Evolutionary conservation across 768 basidiomycete genomes (phyloP).

Genomic region (Sporobolomyces roseus): DNA sequence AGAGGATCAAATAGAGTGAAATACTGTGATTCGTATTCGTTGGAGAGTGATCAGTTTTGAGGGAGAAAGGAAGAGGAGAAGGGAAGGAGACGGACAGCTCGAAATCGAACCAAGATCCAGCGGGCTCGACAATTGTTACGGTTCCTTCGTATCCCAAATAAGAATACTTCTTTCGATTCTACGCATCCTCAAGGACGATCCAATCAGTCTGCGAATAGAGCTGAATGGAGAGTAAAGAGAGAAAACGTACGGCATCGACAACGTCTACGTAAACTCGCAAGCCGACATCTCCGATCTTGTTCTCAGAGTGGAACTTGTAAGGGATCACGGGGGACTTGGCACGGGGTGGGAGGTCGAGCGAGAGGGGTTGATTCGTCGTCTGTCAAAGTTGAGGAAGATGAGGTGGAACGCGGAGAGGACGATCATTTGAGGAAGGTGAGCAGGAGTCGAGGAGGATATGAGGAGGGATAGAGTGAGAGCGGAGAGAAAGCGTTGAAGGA

Average conservation of each 20-base stretch:
- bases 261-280: slow-evolving; percentile 31
- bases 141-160: slow-evolving; percentile 49
- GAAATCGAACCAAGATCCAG: slow-evolving; percentile 49
- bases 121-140: slow-evolving; percentile 50
- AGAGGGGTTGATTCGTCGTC: background rate
- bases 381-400: too few relatives aligned
- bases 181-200: background rate
- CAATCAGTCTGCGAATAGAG: background rate
- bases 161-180: slow-evolving; percentile 13
- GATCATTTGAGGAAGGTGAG: too few relatives aligned
- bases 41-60: background rate
- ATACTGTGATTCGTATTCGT: slow-evolving; percentile 43
- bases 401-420: too few relatives aligned
- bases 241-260: slow-evolving; percentile 14
- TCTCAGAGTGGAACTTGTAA: slow-evolving; percentile 25
- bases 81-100: slow-evolving; percentile 40
- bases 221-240: background rate
- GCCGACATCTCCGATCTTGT: slow-evolving; percentile 33
- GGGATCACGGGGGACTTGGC: slow-evolving; percentile 16
- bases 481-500: too few relatives aligned
- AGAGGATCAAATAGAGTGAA: slow-evolving; percentile 49
- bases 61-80: background rate
- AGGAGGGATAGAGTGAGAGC: too few relatives aligned
- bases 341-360: background rate
- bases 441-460: too few relatives aligned